These are phyloP conservation scores for Oenanthe javanica DNA, from an alignment of 140 eudicot genomes.

Conservation along the genomic window DNA sequence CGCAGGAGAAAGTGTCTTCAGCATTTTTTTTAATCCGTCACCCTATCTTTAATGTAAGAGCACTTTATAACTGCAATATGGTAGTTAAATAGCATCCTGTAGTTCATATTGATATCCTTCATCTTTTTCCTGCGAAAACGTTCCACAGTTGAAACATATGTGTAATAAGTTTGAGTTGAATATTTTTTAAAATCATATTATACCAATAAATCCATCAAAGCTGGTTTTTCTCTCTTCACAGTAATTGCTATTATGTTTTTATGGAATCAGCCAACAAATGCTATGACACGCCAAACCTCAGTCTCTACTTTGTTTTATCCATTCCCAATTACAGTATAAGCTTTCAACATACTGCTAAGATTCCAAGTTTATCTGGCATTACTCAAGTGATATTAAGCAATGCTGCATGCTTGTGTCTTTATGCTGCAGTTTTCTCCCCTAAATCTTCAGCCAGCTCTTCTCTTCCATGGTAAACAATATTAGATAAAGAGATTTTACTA, in stretches of 20 bases:
- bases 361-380: neutral
- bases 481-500: neutral
- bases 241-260: neutral
- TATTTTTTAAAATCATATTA: neutral
- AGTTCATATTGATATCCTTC: neutral
- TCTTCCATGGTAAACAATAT: neutral
- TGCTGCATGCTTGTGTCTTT: neutral
- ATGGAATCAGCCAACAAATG: neutral
- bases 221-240: too few species aligned
- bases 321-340: neutral
- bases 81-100: neutral
- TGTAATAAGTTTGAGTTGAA: neutral
- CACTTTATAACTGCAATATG: neutral
- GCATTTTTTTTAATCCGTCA: neutral
- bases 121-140: neutral
- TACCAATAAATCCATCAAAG: neutral
- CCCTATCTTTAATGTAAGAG: neutral
- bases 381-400: neutral
- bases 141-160: neutral
- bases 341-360: neutral
- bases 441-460: neutral
- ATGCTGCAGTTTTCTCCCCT: neutral
- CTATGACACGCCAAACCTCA: neutral
- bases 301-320: neutral
- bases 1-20: neutral